These are phyloP conservation scores for Arctium lappa DNA, from an alignment of 129 eudicot species.

Conservation along the genomic window DNA sequence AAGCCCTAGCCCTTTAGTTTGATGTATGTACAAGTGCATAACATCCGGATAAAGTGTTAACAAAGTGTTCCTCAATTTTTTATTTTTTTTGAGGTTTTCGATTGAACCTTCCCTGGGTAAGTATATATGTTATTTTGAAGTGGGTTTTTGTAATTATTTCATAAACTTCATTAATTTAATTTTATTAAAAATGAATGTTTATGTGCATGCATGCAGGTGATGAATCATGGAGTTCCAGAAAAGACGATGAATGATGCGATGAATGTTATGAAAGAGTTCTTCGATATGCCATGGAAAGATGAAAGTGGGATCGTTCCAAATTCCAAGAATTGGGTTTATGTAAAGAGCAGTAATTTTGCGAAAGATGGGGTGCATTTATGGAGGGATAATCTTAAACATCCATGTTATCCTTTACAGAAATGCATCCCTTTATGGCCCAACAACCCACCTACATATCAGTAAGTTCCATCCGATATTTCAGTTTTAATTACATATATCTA, in stretches of 20 bases:
- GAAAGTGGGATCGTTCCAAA: constrained; percentile 19
- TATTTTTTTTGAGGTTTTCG: no score
- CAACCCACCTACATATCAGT: constrained; percentile 58
- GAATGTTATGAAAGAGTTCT: constrained; percentile 48
- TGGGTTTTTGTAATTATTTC: neutral
- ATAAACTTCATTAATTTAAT: no score
- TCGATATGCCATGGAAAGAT: constrained; percentile 44
- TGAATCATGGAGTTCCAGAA: constrained; percentile 64
- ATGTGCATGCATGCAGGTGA: constrained; percentile 37
- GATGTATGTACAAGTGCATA: no score
- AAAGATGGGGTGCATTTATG: constrained; percentile 66
- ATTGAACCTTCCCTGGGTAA: no score
- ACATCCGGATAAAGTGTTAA: no score
- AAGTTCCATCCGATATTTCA: neutral
- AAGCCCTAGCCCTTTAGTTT: no score
- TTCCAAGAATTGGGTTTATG: constrained; percentile 43
- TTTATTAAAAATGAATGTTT: no score
- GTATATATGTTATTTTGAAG: no score
- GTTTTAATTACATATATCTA: neutral
- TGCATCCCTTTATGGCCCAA: constrained; percentile 59
- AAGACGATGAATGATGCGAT: constrained; percentile 24
- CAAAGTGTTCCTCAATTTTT: no score
- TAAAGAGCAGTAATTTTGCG: constrained; percentile 36
- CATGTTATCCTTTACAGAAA: constrained; percentile 58
- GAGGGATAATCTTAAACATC: constrained; percentile 73